Evolutionary conservation across 192 early-diverging fungal genomes (phyloP).

Genomic region (Entomortierella chlamydospora): DNA sequence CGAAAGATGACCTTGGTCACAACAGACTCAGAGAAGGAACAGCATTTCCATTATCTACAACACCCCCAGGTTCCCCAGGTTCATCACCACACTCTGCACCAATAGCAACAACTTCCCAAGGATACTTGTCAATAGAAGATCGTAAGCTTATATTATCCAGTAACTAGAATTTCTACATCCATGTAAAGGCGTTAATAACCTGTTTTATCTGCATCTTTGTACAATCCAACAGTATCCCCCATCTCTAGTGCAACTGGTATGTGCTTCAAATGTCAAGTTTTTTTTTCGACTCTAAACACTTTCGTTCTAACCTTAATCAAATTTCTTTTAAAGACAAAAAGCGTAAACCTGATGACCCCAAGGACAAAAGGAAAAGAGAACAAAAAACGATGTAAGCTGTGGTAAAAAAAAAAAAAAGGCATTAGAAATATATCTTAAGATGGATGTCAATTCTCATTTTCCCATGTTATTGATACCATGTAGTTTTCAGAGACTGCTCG

Average conservation of each 20-base stretch:
- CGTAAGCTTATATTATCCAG: not conserved
- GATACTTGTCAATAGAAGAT: not conserved
- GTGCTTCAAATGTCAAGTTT: not conserved
- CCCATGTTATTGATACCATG: not conserved
- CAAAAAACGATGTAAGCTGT: slow-evolving; percentile 2
- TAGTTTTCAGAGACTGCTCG: not conserved
- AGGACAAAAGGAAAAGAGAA: too few relatives aligned
- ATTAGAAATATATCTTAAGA: not conserved
- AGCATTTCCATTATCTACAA: too few relatives aligned
- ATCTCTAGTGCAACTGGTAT: not conserved
- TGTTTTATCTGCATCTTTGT: not conserved
- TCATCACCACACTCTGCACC: too few relatives aligned
- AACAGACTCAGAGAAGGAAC: too few relatives aligned
- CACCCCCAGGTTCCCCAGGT: too few relatives aligned
- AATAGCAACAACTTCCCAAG: too few relatives aligned
- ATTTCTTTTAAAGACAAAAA: not conserved
- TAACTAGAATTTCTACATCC: not conserved
- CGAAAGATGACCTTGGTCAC: too few relatives aligned
- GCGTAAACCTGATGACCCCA: too few relatives aligned
- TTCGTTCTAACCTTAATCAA: not conserved
- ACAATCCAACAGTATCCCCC: not conserved
- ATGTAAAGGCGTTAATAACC: not conserved
- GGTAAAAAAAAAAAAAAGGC: not conserved
- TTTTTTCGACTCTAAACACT: not conserved
- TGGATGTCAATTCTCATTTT: not conserved